phyloP scores from a whole-genome alignment of 2,329 filamentous ascomycete genomes.

The Leptographium lundbergii region DNA sequence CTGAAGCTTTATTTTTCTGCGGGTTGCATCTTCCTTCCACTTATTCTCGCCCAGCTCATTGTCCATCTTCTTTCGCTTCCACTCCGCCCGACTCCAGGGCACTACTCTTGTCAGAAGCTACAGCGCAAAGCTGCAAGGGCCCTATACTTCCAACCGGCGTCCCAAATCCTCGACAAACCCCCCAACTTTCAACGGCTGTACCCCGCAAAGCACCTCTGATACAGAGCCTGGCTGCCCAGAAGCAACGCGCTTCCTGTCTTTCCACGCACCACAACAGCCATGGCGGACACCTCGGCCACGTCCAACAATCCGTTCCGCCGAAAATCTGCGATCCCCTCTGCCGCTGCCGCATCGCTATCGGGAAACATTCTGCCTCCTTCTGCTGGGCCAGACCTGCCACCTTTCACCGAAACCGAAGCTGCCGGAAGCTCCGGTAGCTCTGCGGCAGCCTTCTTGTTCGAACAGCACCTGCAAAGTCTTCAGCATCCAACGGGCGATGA shows the following conservation, averaged over 20 bases:
- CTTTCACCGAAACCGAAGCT: neutral
- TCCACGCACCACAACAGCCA: conserved; percentile 13
- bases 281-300: conserved; percentile 23
- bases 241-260: neutral
- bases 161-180: neutral
- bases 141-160: neutral
- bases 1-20: neutral
- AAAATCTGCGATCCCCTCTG: conserved; percentile 17
- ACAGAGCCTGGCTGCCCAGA: neutral
- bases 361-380: conserved; percentile 13
- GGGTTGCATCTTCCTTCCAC: neutral
- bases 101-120: neutral
- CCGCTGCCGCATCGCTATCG: conserved; percentile 8
- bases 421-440: conserved; percentile 4
- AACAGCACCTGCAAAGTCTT: neutral
- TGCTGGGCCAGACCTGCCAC: neutral
- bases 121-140: neutral
- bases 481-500: conserved; percentile 16
- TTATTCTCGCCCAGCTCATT: neutral
- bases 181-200: neutral
- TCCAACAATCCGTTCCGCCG: conserved; percentile 43
- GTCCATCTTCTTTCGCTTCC: neutral
- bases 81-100: neutral
- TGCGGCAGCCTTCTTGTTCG: conserved; percentile 3
- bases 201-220: neutral